Evolutionary conservation across 805 yeast species (phyloP).

Genomic region (Yarrowia hollandica): DNA sequence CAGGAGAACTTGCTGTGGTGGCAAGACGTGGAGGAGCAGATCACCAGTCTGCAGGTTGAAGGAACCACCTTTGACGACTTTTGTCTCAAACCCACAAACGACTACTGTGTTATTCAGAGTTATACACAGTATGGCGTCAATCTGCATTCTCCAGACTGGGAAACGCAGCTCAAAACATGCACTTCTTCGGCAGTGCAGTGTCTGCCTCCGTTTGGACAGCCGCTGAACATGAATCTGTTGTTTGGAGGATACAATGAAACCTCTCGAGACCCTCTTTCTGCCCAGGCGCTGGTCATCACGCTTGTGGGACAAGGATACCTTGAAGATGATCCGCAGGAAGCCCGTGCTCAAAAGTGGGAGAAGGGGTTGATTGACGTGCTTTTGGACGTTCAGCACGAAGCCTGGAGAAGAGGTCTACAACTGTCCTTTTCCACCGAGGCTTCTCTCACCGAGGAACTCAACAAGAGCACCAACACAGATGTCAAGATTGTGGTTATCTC

Average conservation of each 20-base stretch:
- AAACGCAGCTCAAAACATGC: slow-evolving; percentile 55
- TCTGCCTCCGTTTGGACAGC: slow-evolving; percentile 88
- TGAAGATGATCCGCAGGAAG: slow-evolving; percentile 46
- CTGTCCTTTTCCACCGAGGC: slow-evolving; percentile 78
- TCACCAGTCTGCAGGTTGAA: slow-evolving; percentile 42
- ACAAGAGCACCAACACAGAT: slow-evolving; percentile 79
- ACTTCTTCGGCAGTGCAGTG: slow-evolving; percentile 83
- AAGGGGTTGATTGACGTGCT: slow-evolving; percentile 59
- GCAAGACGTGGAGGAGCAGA: slow-evolving; percentile 71
- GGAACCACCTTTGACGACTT: slow-evolving; percentile 55
- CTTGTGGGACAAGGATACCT: slow-evolving; percentile 59
- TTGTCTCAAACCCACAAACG: slow-evolving; percentile 82
- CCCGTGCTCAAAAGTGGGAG: slow-evolving; percentile 68
- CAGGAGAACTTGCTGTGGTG: slow-evolving; percentile 83
- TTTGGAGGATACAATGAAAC: slow-evolving; percentile 55
- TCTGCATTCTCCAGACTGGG: slow-evolving; percentile 59
- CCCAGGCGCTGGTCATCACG: slow-evolving; percentile 77
- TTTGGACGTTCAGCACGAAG: slow-evolving; percentile 47
- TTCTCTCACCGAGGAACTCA: slow-evolving; percentile 81
- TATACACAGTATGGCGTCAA: slow-evolving; percentile 71
- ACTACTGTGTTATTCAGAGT: slow-evolving; percentile 79
- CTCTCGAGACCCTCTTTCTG: slow-evolving; percentile 49
- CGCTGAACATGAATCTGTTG: slow-evolving; percentile 67
- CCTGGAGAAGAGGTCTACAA: slow-evolving; percentile 54
- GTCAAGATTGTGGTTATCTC: slow-evolving; percentile 67